phyloP scores from a whole-genome alignment of 2,329 filamentous ascomycete genomes.

The Cadophora gregata region DNA sequence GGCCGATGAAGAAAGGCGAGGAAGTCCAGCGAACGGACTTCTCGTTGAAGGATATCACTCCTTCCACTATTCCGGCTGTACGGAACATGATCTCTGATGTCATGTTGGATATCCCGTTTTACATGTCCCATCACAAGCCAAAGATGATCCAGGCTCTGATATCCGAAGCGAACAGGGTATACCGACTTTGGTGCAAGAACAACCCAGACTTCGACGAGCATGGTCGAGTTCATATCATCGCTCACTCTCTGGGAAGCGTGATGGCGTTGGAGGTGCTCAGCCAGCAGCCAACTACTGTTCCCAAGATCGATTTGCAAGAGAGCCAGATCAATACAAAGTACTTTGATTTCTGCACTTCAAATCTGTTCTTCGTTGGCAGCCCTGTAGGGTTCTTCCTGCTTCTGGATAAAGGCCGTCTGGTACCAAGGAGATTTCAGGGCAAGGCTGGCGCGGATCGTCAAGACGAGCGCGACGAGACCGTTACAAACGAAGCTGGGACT shows the following conservation, averaged over 20 bases:
- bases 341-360: constrained; percentile 92
- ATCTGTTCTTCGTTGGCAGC: constrained; percentile 88
- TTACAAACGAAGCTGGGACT: constrained; percentile 78
- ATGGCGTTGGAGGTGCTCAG: constrained; percentile 94
- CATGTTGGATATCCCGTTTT: constrained; percentile 98
- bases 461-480: constrained; percentile 59
- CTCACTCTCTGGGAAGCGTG: constrained; percentile 90
- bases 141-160: constrained; percentile 94
- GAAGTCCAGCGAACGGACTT: constrained; percentile 62
- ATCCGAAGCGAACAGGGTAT: constrained; percentile 92
- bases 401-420: constrained; percentile 73
- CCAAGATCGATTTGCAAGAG: constrained; percentile 53
- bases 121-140: constrained; percentile 92
- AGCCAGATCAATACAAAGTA: constrained; percentile 57
- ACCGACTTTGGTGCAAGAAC: constrained; percentile 91
- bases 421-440: constrained; percentile 75
- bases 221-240: constrained; percentile 89
- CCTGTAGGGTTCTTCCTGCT: constrained; percentile 93
- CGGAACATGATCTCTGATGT: constrained; percentile 94
- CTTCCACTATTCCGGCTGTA: constrained; percentile 87
- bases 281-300: constrained; percentile 78
- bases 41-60: constrained; percentile 87
- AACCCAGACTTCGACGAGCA: constrained; percentile 83
- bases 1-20: constrained; percentile 61
- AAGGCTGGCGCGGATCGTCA: constrained; percentile 76